Conservation (phyloP, 129 eudicot genomes). For the Chrysanthemum seticuspe region DNA sequence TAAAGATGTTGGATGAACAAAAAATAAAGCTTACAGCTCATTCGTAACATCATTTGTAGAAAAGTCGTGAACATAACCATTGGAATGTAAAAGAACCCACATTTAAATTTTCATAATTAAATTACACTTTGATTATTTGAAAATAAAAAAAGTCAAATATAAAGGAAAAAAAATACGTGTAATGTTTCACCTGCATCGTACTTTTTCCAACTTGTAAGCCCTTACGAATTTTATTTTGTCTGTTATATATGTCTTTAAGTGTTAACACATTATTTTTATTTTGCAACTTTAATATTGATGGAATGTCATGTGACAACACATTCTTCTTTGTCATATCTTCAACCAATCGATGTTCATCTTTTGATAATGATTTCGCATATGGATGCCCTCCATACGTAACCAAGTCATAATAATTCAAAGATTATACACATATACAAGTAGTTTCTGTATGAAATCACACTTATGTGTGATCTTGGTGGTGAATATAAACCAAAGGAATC, state of each 20-base stretch:
- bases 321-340: background rate
- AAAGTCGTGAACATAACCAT: background rate
- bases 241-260: no score
- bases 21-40: no score
- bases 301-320: background rate
- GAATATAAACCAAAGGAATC: background rate
- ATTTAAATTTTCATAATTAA: background rate
- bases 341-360: background rate
- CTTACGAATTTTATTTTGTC: no score
- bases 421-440: background rate
- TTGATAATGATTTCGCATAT: background rate
- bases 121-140: background rate
- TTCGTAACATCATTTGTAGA: no score
- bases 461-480: constrained; percentile 2
- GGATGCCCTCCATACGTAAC: no score
- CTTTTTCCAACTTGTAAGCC: no score
- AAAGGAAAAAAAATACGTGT: no score
- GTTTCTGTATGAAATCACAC: background rate
- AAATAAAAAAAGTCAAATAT: no score
- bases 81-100: background rate
- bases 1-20: no score
- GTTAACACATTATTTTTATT: no score
- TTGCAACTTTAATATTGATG: no score
- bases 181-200: background rate
- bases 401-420: background rate